Conservation (phyloP, 176 grass and related monocot species). For the Oryza nivara region DNA sequence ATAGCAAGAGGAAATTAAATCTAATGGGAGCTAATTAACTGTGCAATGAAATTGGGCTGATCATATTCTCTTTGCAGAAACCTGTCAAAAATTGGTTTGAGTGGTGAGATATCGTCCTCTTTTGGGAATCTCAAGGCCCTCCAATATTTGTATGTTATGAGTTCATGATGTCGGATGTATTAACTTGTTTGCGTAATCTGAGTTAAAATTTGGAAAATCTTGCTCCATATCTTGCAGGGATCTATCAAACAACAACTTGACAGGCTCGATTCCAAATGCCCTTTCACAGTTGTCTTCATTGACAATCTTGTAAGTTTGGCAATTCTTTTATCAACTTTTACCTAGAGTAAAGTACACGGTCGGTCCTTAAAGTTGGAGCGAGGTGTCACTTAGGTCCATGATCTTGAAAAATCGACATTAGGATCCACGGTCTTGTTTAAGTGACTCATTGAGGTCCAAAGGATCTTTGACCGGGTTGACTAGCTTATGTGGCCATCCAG, state of each 20-base stretch:
- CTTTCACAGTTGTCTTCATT: slow-evolving; percentile 50
- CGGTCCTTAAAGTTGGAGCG: too few species aligned
- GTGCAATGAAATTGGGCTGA: not conserved
- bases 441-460: too few species aligned
- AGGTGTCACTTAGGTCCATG: too few species aligned
- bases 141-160: slow-evolving; percentile 51
- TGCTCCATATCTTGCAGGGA: slow-evolving; percentile 50
- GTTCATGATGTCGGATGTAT: not conserved
- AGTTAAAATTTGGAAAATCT: not conserved
- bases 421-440: too few species aligned
- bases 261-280: slow-evolving; percentile 52
- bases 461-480: too few species aligned
- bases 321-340: not conserved
- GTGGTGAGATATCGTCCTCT: slow-evolving; percentile 44
- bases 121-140: slow-evolving; percentile 49
- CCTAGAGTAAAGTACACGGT: too few species aligned
- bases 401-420: too few species aligned
- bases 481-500: too few species aligned
- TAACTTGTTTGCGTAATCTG: not conserved
- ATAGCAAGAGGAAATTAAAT: not conserved
- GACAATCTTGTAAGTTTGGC: slow-evolving; percentile 53
- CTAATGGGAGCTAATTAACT: not conserved
- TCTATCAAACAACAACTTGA: slow-evolving; percentile 70
- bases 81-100: slow-evolving; percentile 50
- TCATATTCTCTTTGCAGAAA: slow-evolving; percentile 39